Conservation (phyloP, 495 filamentous ascomycete species). For the Clavariopsis aquatica region DNA sequence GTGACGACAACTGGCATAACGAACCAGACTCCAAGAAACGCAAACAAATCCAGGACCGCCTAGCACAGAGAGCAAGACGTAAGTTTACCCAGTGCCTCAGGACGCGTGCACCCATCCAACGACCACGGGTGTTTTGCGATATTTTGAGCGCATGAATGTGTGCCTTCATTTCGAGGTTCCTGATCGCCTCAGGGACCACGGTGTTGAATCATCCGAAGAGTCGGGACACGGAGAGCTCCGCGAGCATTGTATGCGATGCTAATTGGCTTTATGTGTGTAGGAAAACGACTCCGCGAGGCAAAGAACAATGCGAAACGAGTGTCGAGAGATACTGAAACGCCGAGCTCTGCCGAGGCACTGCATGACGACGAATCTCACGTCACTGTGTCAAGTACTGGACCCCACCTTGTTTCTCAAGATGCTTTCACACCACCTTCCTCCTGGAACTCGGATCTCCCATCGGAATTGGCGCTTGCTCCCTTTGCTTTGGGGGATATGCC, state of each 20-base stretch:
- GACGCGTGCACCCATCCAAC: neutral
- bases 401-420: constrained; percentile 12
- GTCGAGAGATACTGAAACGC: constrained; percentile 12
- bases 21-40: constrained; percentile 31
- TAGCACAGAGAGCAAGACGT: constrained; percentile 35
- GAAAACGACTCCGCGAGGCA: constrained; percentile 32
- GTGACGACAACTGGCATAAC: constrained; percentile 29
- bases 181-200: constrained; percentile 9
- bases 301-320: constrained; percentile 29
- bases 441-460: neutral
- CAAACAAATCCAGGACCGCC: constrained; percentile 36
- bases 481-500: constrained; percentile 15
- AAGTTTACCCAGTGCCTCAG: constrained; percentile 15
- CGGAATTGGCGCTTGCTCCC: neutral
- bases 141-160: constrained; percentile 4
- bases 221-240: neutral
- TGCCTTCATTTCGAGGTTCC: constrained; percentile 9
- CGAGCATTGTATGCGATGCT: constrained; percentile 1
- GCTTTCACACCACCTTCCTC: neutral
- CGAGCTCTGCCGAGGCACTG: neutral
- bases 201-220: neutral
- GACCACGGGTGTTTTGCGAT: neutral
- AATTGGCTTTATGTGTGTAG: constrained; percentile 20
- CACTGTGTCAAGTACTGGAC: neutral
- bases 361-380: constrained; percentile 6